Base-by-base conservation (phyloP, 257 asterid genomes). In the Fraxinus quadrangulata region DNA sequence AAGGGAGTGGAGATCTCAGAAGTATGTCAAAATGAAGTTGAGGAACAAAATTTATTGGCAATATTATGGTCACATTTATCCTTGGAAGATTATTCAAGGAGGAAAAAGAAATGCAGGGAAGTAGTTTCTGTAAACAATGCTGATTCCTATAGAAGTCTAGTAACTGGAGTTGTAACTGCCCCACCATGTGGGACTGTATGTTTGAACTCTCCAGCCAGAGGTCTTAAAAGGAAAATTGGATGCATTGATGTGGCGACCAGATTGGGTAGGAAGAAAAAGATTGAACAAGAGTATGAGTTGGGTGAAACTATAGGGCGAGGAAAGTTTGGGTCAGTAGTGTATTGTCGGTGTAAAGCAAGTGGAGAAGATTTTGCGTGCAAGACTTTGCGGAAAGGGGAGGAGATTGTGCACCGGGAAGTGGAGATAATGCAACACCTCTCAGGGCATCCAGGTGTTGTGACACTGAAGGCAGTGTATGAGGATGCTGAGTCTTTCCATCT, bases 371-470 rank as follows among this genome's bases (percentile, higher is more conserved):
- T 89, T 83, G 98, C 98, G 0, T 93, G 98, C 87, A 93, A 93
- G 90, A 90, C 87, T 77, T 72, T 93, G 89, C 76, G 72, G 23
- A 93, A 93, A 78, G 91, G 95, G 74, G 96, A 93, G 88, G 98
- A 91, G 83, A 90, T 88, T 83, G 96, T 93, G 26, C 98, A 93
- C 68, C 87, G 96, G 16, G 98, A 93, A 81, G 97, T 93, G 82
- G 98, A 93, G 89, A 93, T 93, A 83, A 93, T 93, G 98, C 98
- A 93, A 85, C 98, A 93, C 78, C 90, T 93, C 6, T 93, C 98
- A 3, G 98, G 98, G 65, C 93, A 93, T 82, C 97, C 89, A 0
- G 94, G 98, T 51, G 89, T 93, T 30, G 98, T 93, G 84, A 89
- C 96, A 1, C 71, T 93, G 71, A 89, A 90, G 78, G 91, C 97